Base-by-base conservation (phyloP, 163 green algal genomes). In the Scenedesmus sp. region DNA sequence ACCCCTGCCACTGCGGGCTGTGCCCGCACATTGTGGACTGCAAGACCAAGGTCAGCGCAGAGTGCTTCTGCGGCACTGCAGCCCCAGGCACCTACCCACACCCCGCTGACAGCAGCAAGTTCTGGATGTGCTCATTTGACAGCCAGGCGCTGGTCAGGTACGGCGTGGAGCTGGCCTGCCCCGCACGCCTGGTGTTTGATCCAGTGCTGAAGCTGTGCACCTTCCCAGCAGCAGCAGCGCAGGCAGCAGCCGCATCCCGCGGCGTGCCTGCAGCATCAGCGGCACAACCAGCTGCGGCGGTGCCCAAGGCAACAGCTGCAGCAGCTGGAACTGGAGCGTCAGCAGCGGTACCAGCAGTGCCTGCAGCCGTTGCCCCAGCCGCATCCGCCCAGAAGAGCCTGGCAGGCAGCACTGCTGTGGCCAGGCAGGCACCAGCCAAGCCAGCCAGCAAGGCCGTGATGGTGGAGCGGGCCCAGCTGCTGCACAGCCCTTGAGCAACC, bases 21-120 rank as follows among this genome's bases (percentile, higher is more conserved):
- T 92, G 88, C 62, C 88, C 88, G 1, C 34, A 92, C 59, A 92
- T 92, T 57, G 88, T 92, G 4, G 34, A 92, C 81, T 92, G 88
- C 81, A 34, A 88, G 7, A 88, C 77, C 70, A 82, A 59, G 56
- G 8, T 16, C 20, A 73, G 16, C n/a, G 60, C 88, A 10, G 88
- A 92, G 62, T 92, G 88, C 79, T 92, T 92, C 77, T 92, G 88
- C 62, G 88, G 88, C 77, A 70, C 5, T 10, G 77, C 60, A 85
- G 20, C 8, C 8, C 77, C 79, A 18, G 88, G 88, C 60, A 83
- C 20, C 2, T 88, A 92, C 62, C 26, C 88, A 16, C 88, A 92
- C 20, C 79, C 88, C 1, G 13, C 55, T 13, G 88, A 92, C 77
- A 64, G 46, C 0, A 88, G 9, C 46, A 88, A 88, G 59, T 88